Conservation (phyloP, 345 rosid genomes). For the Sonneratia caseolaris region DNA sequence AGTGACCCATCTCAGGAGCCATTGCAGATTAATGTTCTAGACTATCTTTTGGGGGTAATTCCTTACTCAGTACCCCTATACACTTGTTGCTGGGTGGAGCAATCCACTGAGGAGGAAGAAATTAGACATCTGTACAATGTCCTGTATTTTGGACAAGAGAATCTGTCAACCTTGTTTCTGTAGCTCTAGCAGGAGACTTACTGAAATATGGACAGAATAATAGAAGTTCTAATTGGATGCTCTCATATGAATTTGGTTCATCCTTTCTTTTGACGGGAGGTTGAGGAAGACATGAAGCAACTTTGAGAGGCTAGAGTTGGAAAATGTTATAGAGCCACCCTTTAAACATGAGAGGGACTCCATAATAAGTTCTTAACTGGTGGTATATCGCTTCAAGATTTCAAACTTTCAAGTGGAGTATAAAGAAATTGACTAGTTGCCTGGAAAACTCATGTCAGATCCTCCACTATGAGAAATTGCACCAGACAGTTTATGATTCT, state of each 20-base stretch:
- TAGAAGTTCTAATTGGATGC: not conserved
- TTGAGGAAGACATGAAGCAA: too few relatives aligned
- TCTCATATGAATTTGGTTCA: not conserved
- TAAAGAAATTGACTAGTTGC: not conserved
- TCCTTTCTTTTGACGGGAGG: too few relatives aligned
- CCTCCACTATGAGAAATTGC: not conserved
- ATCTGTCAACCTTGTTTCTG: too few relatives aligned
- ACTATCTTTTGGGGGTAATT: conserved; percentile 83
- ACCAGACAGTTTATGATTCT: not conserved
- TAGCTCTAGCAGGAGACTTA: too few relatives aligned
- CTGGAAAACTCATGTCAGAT: not conserved
- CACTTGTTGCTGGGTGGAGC: not conserved
- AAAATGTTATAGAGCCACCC: not conserved
- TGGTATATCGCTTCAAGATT: not conserved
- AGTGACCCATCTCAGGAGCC: conserved; percentile 66
- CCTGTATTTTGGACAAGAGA: not conserved
- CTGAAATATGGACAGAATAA: too few relatives aligned
- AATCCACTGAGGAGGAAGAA: not conserved
- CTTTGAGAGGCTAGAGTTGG: too few relatives aligned
- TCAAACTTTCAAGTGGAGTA: not conserved
- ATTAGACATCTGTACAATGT: not conserved
- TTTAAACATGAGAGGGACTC: not conserved
- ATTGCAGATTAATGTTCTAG: conserved; percentile 77
- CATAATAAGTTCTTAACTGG: not conserved
- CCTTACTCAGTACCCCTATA: not conserved